A percentile compares a stretch with the other conserved stretches of the same genome.
phyloP scores from a whole-genome alignment of 225 moss, liverwort and hornwort species.

The Straminergon stramineum region DNA sequence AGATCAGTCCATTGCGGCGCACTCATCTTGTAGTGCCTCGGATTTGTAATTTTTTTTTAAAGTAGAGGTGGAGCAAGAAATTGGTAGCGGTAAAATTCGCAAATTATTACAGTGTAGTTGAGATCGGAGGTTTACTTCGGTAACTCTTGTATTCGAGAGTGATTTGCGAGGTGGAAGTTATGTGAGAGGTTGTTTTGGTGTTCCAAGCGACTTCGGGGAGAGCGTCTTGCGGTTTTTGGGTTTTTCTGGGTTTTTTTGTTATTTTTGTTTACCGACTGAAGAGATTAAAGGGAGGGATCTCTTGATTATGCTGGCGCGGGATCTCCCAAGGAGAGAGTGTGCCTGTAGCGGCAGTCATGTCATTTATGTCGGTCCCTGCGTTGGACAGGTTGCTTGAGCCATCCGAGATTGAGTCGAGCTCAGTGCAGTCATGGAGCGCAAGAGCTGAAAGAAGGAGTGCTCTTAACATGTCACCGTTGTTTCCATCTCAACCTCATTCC shows the following conservation, averaged over 20 bases:
- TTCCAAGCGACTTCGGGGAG: neutral
- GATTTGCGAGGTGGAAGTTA: neutral
- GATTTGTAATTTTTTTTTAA: neutral
- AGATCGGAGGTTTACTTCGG: neutral
- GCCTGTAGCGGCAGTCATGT: constrained; percentile 32
- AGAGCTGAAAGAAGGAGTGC: constrained; percentile 31
- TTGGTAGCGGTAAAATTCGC: neutral
- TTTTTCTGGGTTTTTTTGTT: neutral
- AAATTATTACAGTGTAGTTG: neutral
- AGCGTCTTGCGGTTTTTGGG: neutral
- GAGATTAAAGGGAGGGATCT: neutral
- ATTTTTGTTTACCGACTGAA: neutral
- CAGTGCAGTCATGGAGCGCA: constrained; percentile 10
- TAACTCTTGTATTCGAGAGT: neutral
- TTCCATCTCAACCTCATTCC: constrained; percentile 39
- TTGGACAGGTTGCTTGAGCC: constrained; percentile 87
- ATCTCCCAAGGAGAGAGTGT: neutral
- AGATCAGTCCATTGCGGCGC: neutral
- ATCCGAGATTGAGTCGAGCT: constrained; percentile 39
- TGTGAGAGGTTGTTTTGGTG: neutral
- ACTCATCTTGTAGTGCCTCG: neutral
- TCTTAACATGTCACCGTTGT: constrained; percentile 40
- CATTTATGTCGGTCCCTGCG: constrained; percentile 77
- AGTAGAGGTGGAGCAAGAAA: neutral
- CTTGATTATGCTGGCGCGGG: neutral